Percentiles rank a stretch among this genome's conserved stretches.
Evolutionary conservation across 176 grass and related monocot genomes (phyloP).

Genomic region (Eragrostis curvula): DNA sequence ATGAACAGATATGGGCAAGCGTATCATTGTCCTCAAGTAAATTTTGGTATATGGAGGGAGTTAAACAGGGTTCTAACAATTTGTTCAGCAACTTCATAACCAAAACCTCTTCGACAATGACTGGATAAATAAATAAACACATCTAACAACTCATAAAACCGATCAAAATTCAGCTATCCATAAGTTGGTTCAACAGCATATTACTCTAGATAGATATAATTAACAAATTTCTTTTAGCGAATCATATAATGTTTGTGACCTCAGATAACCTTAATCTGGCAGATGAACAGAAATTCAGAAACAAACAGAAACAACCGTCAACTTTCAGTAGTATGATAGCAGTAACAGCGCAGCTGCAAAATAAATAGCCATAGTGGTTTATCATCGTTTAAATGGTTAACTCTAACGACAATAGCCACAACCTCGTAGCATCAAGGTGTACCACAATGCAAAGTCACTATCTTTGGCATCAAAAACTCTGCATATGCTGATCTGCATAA

Average conservation of each 20-base stretch:
- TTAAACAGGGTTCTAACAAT: background rate
- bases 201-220: background rate
- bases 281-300: background rate
- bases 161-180: background rate
- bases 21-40: background rate
- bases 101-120: background rate
- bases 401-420: constrained; percentile 31
- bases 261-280: background rate
- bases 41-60: background rate
- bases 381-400: constrained; percentile 22
- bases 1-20: constrained; percentile 3
- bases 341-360: constrained; percentile 19
- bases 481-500: constrained; percentile 8
- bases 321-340: constrained; percentile 3
- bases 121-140: background rate
- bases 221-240: background rate
- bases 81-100: background rate
- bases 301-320: constrained; percentile 7
- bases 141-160: background rate
- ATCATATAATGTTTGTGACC: background rate
- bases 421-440: constrained; percentile 9
- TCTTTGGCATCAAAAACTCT: constrained; percentile 36
- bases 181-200: background rate
- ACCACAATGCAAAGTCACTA: constrained; percentile 29
- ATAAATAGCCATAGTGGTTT: constrained; percentile 20